Conservation (phyloP, 805 yeast genomes). For the Brettanomyces anomalus region DNA sequence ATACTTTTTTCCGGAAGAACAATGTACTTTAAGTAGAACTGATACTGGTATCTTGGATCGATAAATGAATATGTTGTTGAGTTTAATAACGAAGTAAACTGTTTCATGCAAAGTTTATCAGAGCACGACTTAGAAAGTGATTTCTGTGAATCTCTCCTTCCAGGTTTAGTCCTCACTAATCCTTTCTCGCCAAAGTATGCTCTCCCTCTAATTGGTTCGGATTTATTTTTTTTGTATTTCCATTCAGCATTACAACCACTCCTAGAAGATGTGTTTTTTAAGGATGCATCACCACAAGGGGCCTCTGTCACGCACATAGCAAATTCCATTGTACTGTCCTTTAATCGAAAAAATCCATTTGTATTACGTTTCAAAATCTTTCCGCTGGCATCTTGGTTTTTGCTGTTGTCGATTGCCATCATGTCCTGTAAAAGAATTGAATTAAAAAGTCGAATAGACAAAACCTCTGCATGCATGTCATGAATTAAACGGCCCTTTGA, state of each 20-base stretch:
- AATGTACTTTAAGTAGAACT: conserved; percentile 37
- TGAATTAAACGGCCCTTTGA: conserved; percentile 58
- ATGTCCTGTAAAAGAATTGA: conserved; percentile 45
- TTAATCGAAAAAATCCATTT: conserved; percentile 23
- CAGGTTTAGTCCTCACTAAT: conserved; percentile 84
- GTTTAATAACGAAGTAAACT: conserved; percentile 45
- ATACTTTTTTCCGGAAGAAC: conserved; percentile 34
- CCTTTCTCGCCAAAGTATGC: conserved; percentile 49
- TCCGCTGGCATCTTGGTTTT: background rate
- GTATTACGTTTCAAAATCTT: background rate
- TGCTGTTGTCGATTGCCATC: conserved; percentile 10
- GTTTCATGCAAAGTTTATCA: conserved; percentile 68
- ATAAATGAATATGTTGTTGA: conserved; percentile 30
- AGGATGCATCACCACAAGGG: conserved; percentile 89
- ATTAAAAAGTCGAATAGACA: conserved; percentile 67
- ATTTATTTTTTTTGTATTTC: background rate
- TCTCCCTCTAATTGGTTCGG: conserved; percentile 47
- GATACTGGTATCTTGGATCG: conserved; percentile 17
- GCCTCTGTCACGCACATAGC: conserved; percentile 62
- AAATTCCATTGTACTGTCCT: conserved; percentile 29
- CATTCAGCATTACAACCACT: conserved; percentile 3
- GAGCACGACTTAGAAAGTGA: conserved; percentile 82
- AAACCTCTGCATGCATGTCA: conserved; percentile 85
- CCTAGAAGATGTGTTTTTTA: conserved; percentile 32
- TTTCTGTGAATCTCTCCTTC: conserved; percentile 66